Evolutionary conservation across 306 rosid genomes (phyloP).

Genomic region (Begonia masoniana): DNA sequence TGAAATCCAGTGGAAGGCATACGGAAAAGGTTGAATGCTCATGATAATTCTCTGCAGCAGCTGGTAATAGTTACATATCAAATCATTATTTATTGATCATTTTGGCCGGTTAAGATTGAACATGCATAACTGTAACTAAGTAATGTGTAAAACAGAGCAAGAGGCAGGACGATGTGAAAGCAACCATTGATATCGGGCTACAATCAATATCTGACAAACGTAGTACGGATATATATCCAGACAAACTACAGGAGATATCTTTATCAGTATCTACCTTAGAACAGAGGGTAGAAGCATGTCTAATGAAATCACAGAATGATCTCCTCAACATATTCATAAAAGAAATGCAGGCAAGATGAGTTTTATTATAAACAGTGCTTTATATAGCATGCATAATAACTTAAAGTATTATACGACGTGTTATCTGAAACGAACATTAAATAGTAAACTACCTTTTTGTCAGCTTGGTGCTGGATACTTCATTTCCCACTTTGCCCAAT

Average conservation of each 20-base stretch:
- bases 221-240: conserved; percentile 28
- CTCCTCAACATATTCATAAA: conserved; percentile 30
- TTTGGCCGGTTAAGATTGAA: conserved; percentile 3
- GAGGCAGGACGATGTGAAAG: conserved; percentile 68
- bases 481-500: too few relatives aligned
- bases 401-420: conserved; percentile 4
- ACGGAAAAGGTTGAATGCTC: conserved; percentile 64
- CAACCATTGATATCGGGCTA: conserved; percentile 53
- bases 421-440: too few relatives aligned
- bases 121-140: too few relatives aligned
- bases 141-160: conserved; percentile 35
- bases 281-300: conserved; percentile 46
- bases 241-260: conserved; percentile 52
- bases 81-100: conserved; percentile 6
- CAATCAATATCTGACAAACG: conserved; percentile 48
- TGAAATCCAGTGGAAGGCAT: conserved; percentile 46
- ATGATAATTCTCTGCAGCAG: conserved; percentile 49
- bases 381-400: conserved; percentile 2
- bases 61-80: conserved; percentile 34
- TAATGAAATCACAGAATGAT: conserved; percentile 39
- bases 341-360: conserved; percentile 58
- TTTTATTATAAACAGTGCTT: conserved; percentile 10
- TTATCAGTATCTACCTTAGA: conserved; percentile 52
- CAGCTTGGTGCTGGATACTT: too few relatives aligned
- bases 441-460: too few relatives aligned